A percentile compares a stretch with the other conserved stretches of the same genome.
These are phyloP conservation scores for Penicillium lividum DNA, from an alignment of 495 filamentous ascomycete species.

Conservation along the genomic window DNA sequence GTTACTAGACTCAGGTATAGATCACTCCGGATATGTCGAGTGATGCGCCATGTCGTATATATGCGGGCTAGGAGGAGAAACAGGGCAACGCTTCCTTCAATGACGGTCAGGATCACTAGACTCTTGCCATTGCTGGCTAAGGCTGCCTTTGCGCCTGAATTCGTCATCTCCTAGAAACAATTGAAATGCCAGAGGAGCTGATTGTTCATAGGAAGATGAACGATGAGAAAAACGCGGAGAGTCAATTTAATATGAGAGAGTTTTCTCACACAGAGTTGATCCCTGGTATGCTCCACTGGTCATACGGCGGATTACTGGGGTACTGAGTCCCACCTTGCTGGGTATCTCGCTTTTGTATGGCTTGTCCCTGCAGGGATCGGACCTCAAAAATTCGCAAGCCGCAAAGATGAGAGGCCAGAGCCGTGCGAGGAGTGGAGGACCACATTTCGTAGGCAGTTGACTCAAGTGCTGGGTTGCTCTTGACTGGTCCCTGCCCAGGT, in stretches of 20 bases:
- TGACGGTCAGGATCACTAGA: slow-evolving; percentile 12
- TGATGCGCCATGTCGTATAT: slow-evolving; percentile 21
- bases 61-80: slow-evolving; percentile 13
- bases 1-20: slow-evolving; percentile 16
- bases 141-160: slow-evolving; percentile 1
- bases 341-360: not conserved
- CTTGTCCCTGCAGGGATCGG: slow-evolving; percentile 4
- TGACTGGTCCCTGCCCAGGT: not conserved
- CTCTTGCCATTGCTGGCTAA: slow-evolving; percentile 11
- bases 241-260: not conserved
- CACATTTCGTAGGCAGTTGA: not conserved
- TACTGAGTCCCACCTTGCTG: not conserved
- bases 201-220: not conserved
- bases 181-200: not conserved
- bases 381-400: no score
- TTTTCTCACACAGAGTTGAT: not conserved
- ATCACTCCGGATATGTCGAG: slow-evolving; percentile 14
- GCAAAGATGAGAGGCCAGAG: no score
- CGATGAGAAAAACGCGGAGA: not conserved
- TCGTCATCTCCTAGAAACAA: not conserved
- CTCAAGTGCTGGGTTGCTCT: not conserved
- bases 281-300: no score
- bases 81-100: slow-evolving; percentile 12
- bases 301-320: not conserved
- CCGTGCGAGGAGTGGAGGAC: not conserved